Conservation (phyloP, 805 yeast species). For the Suhomyces prunicola region DNA sequence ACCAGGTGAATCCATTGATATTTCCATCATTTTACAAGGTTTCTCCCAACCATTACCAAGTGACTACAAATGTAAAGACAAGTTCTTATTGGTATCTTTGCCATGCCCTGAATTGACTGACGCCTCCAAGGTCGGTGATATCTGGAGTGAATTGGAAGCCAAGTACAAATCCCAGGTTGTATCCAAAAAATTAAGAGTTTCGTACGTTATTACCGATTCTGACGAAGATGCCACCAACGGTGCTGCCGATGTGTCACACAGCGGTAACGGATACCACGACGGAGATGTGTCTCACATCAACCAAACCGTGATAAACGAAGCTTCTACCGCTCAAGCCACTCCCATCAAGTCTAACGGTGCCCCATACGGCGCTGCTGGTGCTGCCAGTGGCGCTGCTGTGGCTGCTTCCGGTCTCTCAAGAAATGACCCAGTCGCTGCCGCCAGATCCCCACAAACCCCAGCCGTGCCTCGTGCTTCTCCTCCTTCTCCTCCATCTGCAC, state of each 20-base stretch:
- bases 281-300: constrained; percentile 11
- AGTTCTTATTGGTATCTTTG: constrained; percentile 83
- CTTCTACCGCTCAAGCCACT: constrained; percentile 11
- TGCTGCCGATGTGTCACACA: constrained; percentile 2
- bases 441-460: neutral
- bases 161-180: constrained; percentile 52
- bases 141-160: constrained; percentile 73
- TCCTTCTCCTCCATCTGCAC: constrained; percentile 1
- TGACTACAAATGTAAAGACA: constrained; percentile 82
- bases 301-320: constrained; percentile 9
- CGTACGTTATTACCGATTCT: constrained; percentile 40
- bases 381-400: constrained; percentile 10
- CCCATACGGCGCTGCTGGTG: constrained; percentile 16
- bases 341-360: constrained; percentile 9
- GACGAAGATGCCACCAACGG: constrained; percentile 11
- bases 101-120: constrained; percentile 67
- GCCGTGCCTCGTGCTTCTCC: constrained; percentile 3
- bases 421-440: neutral
- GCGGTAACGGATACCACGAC: constrained; percentile 13
- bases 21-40: constrained; percentile 84
- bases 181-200: constrained; percentile 67
- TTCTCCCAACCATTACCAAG: constrained; percentile 68
- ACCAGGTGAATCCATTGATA: constrained; percentile 70
- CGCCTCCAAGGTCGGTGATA: constrained; percentile 55
- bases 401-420: constrained; percentile 7